Evolutionary conservation across 2,329 filamentous ascomycete genomes (phyloP).

Genomic region (Capronia americana): DNA sequence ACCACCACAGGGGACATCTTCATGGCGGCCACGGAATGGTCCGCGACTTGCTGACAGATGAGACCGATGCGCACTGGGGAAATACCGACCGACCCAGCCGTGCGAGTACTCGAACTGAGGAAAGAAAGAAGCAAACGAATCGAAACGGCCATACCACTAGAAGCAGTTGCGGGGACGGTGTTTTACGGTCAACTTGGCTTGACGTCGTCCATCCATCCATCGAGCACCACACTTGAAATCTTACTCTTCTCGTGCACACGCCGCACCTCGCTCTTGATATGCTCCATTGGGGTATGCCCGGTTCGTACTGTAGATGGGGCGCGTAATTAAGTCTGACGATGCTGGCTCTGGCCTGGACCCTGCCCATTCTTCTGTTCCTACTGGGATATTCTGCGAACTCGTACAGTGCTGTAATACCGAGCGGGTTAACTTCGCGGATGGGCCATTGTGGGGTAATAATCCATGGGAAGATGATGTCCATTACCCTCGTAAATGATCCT

Average conservation of each 20-base stretch:
- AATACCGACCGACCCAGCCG: too few relatives aligned
- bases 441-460: constrained; percentile 13
- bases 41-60: neutral
- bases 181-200: constrained; percentile 2
- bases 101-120: too few relatives aligned
- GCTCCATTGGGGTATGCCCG: constrained; percentile 5
- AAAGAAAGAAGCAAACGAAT: too few relatives aligned
- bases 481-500: too few relatives aligned
- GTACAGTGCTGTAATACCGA: too few relatives aligned
- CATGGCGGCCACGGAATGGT: neutral
- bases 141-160: too few relatives aligned
- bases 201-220: constrained; percentile 8
- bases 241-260: neutral
- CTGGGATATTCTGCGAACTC: too few relatives aligned
- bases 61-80: too few relatives aligned
- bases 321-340: neutral
- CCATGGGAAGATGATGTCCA: too few relatives aligned
- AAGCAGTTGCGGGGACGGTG: constrained; percentile 18
- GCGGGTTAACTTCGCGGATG: constrained; percentile 10
- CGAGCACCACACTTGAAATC: neutral
- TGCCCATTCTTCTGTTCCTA: neutral
- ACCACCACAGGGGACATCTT: neutral
- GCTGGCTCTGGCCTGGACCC: neutral
- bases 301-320: constrained; percentile 1
- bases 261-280: constrained; percentile 9